Evolutionary conservation across 2,329 filamentous ascomycete genomes (phyloP), one percentile per base, ranked within the genome.

Genomic region (Paecilomyces sp.): DNA sequence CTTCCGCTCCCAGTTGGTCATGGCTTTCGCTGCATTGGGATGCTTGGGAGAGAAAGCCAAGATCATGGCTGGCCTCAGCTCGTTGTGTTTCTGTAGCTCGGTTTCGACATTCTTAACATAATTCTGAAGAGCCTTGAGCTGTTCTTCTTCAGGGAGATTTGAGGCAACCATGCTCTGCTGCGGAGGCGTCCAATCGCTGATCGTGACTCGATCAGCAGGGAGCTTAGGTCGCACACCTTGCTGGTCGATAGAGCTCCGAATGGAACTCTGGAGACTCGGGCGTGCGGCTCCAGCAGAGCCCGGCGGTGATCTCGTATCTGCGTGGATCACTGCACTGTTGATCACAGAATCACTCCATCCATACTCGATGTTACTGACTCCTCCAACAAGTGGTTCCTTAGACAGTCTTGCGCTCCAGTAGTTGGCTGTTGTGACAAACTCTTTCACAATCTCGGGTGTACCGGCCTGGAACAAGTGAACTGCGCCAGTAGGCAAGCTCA

Each of bases 401-500:
- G 92, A 96, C 33, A 97, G 82, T 57, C 94, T 85, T 2, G 94
- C 93, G 70, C 91, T 94, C 94, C 94, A 99, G 77, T 97, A 99
- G 76, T 99, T 99, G 68, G 91, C 91, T 1, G 92, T 95, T 18
- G 86, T 88, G 57, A 97, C 92, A 68, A 97, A 99, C 72, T 99
- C 94, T 66, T 89, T 89, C 67, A 92, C 90, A 68, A 97, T 96
- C 67, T 99, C 94, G 0, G 91, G 86, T 0, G 94, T 99, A 59
- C 94, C 94, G 55, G 94, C 94, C 70, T 97, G 92, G 82, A 99
- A 99, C n/a, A 99, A 83, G 72, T 99, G 94, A 0, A 99, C 92
- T 0, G 93, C 93, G 12, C 94, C 94, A 1, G 88, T 95, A 0
- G 94, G 93, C 54, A 99, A 80, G 63, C 90, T 96, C 57, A 99